phyloP scores from a whole-genome alignment of 2,329 filamentous ascomycete genomes.

The Talaromyces sp. region DNA sequence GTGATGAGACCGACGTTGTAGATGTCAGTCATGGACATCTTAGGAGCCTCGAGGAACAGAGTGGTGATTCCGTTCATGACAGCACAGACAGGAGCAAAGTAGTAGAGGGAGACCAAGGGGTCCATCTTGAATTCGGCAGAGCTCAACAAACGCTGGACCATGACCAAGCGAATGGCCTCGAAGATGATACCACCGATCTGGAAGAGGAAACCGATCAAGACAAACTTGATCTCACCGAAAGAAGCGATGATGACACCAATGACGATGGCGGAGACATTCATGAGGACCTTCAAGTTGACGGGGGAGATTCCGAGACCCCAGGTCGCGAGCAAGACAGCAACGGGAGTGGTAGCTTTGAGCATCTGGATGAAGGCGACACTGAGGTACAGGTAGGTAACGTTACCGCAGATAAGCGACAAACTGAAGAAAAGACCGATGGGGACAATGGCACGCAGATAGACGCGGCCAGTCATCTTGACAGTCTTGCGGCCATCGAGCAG shows the following conservation, averaged over 20 bases:
- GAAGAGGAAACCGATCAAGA: constrained; percentile 56
- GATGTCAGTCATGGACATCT: constrained; percentile 61
- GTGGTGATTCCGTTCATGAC: constrained; percentile 71
- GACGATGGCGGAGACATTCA: constrained; percentile 93
- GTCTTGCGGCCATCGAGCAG: constrained; percentile 91
- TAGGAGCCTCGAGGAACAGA: constrained; percentile 62
- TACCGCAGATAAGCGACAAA: constrained; percentile 91
- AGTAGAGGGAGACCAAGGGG: constrained; percentile 80
- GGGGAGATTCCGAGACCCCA: constrained; percentile 82
- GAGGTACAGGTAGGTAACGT: constrained; percentile 90
- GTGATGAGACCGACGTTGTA: constrained; percentile 60
- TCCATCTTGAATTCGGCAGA: constrained; percentile 81
- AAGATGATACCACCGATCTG: constrained; percentile 73
- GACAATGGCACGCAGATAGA: constrained; percentile 89
- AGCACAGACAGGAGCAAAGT: constrained; percentile 80
- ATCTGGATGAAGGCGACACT: constrained; percentile 98
- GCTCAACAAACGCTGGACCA: constrained; percentile 78
- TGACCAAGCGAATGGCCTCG: constrained; percentile 74
- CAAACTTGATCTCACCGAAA: constrained; percentile 92
- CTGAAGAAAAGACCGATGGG: constrained; percentile 96
- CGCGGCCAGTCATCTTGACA: constrained; percentile 92
- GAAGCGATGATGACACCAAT: constrained; percentile 92
- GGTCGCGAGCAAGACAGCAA: constrained; percentile 82
- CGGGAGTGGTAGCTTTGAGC: constrained; percentile 96
- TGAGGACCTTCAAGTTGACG: constrained; percentile 77